phyloP scores from a whole-genome alignment of 1,139 yeast genomes.

The Zygosaccharomyces pseudobailii region DNA sequence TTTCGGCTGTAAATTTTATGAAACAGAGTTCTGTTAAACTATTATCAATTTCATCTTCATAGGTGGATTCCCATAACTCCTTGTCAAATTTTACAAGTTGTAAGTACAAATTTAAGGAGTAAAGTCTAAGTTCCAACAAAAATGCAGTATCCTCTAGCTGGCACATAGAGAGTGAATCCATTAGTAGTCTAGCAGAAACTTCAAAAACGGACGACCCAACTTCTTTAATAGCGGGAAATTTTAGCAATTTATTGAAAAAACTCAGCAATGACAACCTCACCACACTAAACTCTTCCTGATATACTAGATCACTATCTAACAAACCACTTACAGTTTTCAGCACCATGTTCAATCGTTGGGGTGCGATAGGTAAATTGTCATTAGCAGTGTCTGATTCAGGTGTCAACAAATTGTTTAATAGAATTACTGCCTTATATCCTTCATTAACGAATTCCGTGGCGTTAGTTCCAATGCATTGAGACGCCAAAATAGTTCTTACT shows the following conservation, averaged over 20 bases:
- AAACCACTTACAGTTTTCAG: constrained; percentile 48
- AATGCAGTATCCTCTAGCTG: constrained; percentile 38
- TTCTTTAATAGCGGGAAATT: constrained; percentile 17
- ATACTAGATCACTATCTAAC: constrained; percentile 60
- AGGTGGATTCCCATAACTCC: constrained; percentile 24
- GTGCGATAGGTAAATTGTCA: constrained; percentile 42
- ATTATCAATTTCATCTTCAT: constrained; percentile 22
- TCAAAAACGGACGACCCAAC: constrained; percentile 10
- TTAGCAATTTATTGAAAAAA: constrained; percentile 39
- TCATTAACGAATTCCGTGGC: constrained; percentile 38
- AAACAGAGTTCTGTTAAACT: constrained; percentile 28
- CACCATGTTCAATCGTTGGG: constrained; percentile 59
- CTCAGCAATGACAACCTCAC: constrained; percentile 51
- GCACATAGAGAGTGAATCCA: constrained; percentile 49
- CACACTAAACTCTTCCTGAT: constrained; percentile 48
- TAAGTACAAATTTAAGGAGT: constrained; percentile 43
- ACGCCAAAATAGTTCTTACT: constrained; percentile 56
- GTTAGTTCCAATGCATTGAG: constrained; percentile 58
- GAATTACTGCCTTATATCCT: constrained; percentile 46
- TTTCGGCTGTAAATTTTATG: constrained; percentile 15
- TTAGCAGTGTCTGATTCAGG: constrained; percentile 13
- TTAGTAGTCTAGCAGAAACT: constrained; percentile 36
- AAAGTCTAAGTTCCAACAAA: constrained; percentile 42
- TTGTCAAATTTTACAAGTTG: constrained; percentile 24
- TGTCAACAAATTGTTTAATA: constrained; percentile 46